Base-by-base conservation (phyloP, 495 filamentous ascomycete genomes). In the Aspergillus sclerotioniger region DNA sequence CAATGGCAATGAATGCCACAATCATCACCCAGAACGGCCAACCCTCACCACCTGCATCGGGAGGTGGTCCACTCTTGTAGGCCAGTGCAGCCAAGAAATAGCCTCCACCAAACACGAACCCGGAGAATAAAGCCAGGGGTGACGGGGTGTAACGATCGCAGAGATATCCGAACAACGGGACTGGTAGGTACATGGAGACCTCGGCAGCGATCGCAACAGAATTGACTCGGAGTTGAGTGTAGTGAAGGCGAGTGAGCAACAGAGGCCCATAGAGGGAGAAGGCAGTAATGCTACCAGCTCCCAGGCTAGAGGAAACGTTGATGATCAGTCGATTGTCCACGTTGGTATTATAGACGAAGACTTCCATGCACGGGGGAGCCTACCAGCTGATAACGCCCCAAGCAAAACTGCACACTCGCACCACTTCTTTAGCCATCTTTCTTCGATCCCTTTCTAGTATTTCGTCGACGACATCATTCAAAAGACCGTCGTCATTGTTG, bases 261-360 rank as follows among this genome's bases (percentile, higher is more conserved):
- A 93, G 77, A 56, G 89, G 92, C 4, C 88, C 93, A 72, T 96
- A 98, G 37, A 98, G 82, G 4, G 90, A 94, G 78, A 91, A 98
- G 17, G 90, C 85, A 6, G 90, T 89, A 57, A 96, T 86, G 55
- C 88, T 91, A 53, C 91, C 91, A 12, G 89, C 92, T 57, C 87
- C 92, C 17, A 97, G 80, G 61, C 81, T 84, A 58, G 15, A 52
- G 19, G 9, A 56, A 29, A 15, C 33, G 5, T 20, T 7, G 6
- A 29, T 15, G 47, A 32, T 50, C 13, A 33, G 16, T 21, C 25
- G 16, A 46, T 53, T 25, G 57, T 48, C 20, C 20, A 44, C 28
- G 19, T 3, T 6, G 9, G 25, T 17, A 50, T 45, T 8, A 20
- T 20, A 35, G 20, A n/a, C 47, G 35, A n/a, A n/a, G n/a, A n/a